Evolutionary conservation across 805 yeast species (phyloP).

Genomic region (Lipomyces sp.): DNA sequence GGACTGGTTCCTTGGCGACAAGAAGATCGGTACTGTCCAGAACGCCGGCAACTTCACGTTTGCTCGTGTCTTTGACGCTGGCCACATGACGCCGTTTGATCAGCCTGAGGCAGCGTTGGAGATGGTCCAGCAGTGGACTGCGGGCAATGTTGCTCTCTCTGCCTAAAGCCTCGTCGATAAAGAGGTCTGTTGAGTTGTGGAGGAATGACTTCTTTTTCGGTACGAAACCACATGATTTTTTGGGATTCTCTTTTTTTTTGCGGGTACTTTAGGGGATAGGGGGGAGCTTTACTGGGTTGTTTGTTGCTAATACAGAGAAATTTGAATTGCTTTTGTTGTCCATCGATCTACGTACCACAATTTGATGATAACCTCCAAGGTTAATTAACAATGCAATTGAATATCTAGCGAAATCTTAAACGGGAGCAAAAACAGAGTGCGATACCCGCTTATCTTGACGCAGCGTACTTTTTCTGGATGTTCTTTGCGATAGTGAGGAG

Average conservation of each 20-base stretch:
- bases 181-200: too few species aligned
- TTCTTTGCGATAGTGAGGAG: slow-evolving; percentile 45
- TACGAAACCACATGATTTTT: neutral
- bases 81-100: slow-evolving; percentile 94
- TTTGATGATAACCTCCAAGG: too few species aligned
- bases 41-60: slow-evolving; percentile 71
- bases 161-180: too few species aligned
- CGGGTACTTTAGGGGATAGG: too few species aligned
- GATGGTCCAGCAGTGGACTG: slow-evolving; percentile 83
- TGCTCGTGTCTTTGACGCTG: slow-evolving; percentile 82
- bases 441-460: too few species aligned
- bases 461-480: slow-evolving; percentile 36
- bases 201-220: neutral
- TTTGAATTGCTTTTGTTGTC: too few species aligned
- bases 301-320: too few species aligned
- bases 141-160: slow-evolving; percentile 50
- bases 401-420: too few species aligned
- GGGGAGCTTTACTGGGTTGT: too few species aligned
- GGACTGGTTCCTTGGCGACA: slow-evolving; percentile 44
- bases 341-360: too few species aligned
- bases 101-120: slow-evolving; percentile 75
- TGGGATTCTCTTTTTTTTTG: neutral
- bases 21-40: slow-evolving; percentile 69
- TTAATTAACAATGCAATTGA: too few species aligned
- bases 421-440: too few species aligned